Base-by-base conservation (phyloP, 352 stramenopile genomes). In the Globisporangium lucens region DNA sequence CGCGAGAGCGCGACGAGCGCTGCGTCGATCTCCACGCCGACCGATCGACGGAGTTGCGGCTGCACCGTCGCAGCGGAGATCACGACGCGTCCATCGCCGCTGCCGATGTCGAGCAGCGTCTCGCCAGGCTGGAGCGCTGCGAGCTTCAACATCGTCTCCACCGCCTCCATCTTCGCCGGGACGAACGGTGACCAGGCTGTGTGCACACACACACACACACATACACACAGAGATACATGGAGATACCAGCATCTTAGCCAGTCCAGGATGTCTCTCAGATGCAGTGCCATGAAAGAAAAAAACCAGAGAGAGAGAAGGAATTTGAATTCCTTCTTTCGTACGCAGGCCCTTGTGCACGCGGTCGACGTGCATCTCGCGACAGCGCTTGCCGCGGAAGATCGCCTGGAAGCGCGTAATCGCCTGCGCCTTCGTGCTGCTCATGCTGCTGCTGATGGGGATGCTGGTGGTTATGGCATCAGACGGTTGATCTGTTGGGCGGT, bases 141-240 rank as follows among this genome's bases (percentile, higher is more conserved):
- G 24, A 89, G 63, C 24, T 60, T 52, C 13, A 91, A 67, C 71
- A 91, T 89, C 63, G 69, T 78, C 47, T 69, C 46, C 2, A 88
- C 81, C 1, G 83, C 83, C 38, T 90, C 78, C 33, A 78, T 71
- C 59, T 86, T 86, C 46, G 78, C 81, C 3, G 83, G 83, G 24
- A 90, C 78, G 46, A 89, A 91, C 8, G 83, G 83, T 29, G 83
- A 89, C 81, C 83, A 91, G 2, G 82, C 83, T 91, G 60, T 36
- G 64, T 7, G 22, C 22, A 36, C 58, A 30, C n/a, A 20, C 56
- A 36, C 12, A 67, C 61, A 66, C 64, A 0, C 56, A 24, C 33
- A 63, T 4, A 17, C 47, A 29, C 47, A 35, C 24, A 24, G 24
- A 24, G 24, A 24, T 24, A 24, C 43, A 49, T 51, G 4, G 8